phyloP scores from a whole-genome alignment of 2,329 filamentous ascomycete genomes.

The Aspergillus chevalieri region DNA sequence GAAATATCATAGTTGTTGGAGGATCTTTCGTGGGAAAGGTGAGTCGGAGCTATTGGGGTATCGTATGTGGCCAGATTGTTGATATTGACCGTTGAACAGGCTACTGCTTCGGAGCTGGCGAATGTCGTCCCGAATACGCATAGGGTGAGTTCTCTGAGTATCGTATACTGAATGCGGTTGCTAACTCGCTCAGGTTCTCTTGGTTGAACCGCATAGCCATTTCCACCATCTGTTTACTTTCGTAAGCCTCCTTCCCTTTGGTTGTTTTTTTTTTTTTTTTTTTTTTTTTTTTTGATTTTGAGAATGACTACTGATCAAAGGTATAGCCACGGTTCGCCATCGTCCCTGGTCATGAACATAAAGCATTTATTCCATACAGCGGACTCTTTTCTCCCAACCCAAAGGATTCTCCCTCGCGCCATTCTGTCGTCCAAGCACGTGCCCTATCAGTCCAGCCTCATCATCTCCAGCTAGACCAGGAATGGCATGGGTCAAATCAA shows the following conservation, averaged over 20 bases:
- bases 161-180: neutral
- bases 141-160: conserved; percentile 15
- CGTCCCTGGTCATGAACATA: conserved; percentile 30
- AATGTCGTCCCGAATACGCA: conserved; percentile 28
- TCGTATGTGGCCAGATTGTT: neutral
- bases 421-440: conserved; percentile 27
- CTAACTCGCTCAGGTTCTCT: conserved; percentile 18
- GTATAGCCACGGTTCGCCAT: conserved; percentile 29
- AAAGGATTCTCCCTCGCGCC: conserved; percentile 12
- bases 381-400: conserved; percentile 22
- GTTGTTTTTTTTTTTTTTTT: no score
- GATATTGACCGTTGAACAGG: conserved; percentile 13
- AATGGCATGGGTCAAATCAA: conserved; percentile 27
- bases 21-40: conserved; percentile 33
- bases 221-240: conserved; percentile 34
- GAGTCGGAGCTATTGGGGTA: conserved; percentile 4
- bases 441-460: conserved; percentile 23
- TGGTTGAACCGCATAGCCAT: conserved; percentile 31
- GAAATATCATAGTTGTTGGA: conserved; percentile 32
- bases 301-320: neutral
- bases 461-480: conserved; percentile 26
- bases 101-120: conserved; percentile 31
- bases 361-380: conserved; percentile 31
- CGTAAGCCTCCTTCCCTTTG: conserved; percentile 11
- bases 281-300: neutral